Conservation (phyloP, 352 stramenopile genomes). For the Pythium brassicae region DNA sequence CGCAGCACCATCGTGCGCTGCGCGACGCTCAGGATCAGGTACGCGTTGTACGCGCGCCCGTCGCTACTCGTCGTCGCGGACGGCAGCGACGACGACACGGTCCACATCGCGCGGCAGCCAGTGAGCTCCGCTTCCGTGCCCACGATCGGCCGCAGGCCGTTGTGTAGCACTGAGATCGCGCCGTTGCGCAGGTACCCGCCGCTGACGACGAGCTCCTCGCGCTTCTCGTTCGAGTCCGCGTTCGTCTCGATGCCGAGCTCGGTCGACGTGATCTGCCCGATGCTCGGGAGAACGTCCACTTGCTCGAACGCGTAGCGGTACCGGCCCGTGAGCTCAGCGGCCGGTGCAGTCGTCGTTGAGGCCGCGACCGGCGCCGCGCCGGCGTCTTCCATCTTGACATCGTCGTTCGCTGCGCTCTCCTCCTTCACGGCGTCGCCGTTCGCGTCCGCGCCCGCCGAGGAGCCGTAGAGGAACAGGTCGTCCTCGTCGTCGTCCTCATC, state of each 20-base stretch:
- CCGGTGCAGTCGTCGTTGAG: not conserved
- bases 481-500: slow-evolving; percentile 67
- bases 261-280: slow-evolving; percentile 82
- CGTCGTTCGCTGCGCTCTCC: slow-evolving; percentile 6
- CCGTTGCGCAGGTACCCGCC: slow-evolving; percentile 58
- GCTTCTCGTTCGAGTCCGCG: slow-evolving; percentile 69
- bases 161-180: slow-evolving; percentile 73
- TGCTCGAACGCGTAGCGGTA: slow-evolving; percentile 51
- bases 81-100: slow-evolving; percentile 63
- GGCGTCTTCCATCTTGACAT: slow-evolving; percentile 6
- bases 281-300: slow-evolving; percentile 63
- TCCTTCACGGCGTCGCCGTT: slow-evolving; percentile 8
- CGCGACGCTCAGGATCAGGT: slow-evolving; percentile 77
- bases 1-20: slow-evolving; percentile 83
- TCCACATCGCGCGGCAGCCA: slow-evolving; percentile 85
- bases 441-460: slow-evolving; percentile 21
- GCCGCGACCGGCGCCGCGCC: not conserved
- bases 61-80: slow-evolving; percentile 42
- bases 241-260: slow-evolving; percentile 75
- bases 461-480: slow-evolving; percentile 74
- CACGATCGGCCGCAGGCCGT: slow-evolving; percentile 79
- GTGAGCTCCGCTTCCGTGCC: slow-evolving; percentile 76
- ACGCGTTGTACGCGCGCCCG: slow-evolving; percentile 62
- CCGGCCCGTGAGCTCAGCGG: slow-evolving; percentile 12
- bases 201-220: slow-evolving; percentile 76